phyloP scores from a whole-genome alignment of 805 yeast species.

The Novakomyces olei region DNA sequence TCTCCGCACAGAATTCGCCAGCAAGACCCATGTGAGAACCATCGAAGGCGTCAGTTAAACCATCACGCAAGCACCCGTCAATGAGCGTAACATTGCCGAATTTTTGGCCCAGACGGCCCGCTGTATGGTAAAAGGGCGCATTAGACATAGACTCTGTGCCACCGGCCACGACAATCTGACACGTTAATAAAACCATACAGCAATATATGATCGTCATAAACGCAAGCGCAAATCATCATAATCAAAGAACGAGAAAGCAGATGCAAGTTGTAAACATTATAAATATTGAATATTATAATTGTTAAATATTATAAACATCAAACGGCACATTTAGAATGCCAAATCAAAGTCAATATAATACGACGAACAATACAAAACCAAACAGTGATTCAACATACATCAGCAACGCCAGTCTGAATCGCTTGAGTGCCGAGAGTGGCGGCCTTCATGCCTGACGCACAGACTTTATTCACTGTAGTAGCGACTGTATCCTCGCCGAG shows the following conservation, averaged over 20 bases:
- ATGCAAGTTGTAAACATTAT: no score
- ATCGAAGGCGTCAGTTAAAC: slow-evolving; percentile 78
- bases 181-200: no score
- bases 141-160: slow-evolving; percentile 95
- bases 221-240: no score
- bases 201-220: no score
- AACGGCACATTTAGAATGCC: no score
- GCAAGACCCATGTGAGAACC: slow-evolving; percentile 85
- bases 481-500: slow-evolving; percentile 62
- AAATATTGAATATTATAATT: no score
- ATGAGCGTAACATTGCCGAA: slow-evolving; percentile 61
- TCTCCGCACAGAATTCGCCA: slow-evolving; percentile 89
- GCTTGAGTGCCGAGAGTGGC: slow-evolving; percentile 73
- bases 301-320: no score
- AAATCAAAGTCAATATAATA: not conserved
- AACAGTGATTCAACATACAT: no score
- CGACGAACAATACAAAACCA: slow-evolving; percentile 7
- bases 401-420: slow-evolving; percentile 39
- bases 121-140: slow-evolving; percentile 70
- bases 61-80: slow-evolving; percentile 85
- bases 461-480: slow-evolving; percentile 79
- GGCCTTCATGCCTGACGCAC: slow-evolving; percentile 87
- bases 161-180: slow-evolving; percentile 74
- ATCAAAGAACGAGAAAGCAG: no score
- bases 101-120: slow-evolving; percentile 72